Evolutionary conservation across 225 moss, liverwort and hornwort genomes (phyloP).

Genomic region (Pseudisothecium myosuroides): DNA sequence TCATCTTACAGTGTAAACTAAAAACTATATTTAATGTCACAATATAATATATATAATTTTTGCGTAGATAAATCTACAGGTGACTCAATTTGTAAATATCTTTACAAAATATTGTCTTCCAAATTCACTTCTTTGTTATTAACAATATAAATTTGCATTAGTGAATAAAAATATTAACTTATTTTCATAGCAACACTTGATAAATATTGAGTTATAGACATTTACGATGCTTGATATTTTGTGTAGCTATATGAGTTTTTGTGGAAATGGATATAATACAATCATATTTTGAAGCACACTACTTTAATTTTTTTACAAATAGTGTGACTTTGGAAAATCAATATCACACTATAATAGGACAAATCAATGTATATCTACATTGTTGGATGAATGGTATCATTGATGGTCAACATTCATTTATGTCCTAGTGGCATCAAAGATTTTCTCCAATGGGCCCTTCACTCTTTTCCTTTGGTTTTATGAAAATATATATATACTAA

Average conservation of each 20-base stretch:
- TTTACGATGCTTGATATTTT: not conserved
- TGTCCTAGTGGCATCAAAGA: not conserved
- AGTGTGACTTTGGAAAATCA: not conserved
- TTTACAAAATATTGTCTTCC: not conserved
- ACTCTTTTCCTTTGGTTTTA: not conserved
- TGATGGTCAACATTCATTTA: no score
- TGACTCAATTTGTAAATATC: not conserved
- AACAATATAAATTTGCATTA: not conserved
- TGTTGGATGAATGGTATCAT: no score
- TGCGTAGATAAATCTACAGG: not conserved
- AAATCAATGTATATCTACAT: not conserved
- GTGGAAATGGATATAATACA: accelerated
- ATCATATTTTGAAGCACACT: not conserved
- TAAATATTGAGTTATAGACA: not conserved
- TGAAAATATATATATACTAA: not conserved
- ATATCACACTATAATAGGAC: not conserved
- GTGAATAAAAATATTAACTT: accelerated
- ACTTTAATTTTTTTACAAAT: not conserved
- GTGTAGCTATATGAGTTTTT: not conserved
- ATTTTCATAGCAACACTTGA: not conserved
- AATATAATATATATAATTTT: not conserved
- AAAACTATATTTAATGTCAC: no score
- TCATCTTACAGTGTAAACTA: not conserved
- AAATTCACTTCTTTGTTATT: not conserved
- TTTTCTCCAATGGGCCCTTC: not conserved